Evolutionary conservation across 306 rosid genomes (phyloP).

Genomic region (Ormosia semicastrata): DNA sequence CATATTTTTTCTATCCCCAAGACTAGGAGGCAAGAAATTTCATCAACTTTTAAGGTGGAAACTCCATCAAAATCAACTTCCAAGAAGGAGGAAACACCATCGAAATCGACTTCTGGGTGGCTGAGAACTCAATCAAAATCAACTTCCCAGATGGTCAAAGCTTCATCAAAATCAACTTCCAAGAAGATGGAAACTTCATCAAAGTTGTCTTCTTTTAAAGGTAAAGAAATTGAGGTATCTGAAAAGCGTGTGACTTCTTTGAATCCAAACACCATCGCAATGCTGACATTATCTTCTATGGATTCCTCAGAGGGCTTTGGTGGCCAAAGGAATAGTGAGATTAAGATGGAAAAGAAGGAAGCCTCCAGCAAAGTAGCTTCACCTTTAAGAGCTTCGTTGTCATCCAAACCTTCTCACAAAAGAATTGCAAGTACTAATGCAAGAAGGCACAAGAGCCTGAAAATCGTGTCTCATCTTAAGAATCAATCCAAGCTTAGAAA

Average conservation of each 20-base stretch:
- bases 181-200: constrained; percentile 34
- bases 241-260: constrained; percentile 34
- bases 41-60: constrained; percentile 25
- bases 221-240: constrained; percentile 38
- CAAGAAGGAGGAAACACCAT: neutral
- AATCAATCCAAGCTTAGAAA: constrained; percentile 7
- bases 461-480: constrained; percentile 27
- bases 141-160: neutral
- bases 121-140: neutral
- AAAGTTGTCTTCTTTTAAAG: constrained; percentile 32
- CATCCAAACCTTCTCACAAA: constrained; percentile 41
- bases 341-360: constrained; percentile 37
- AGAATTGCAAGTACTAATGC: constrained; percentile 40
- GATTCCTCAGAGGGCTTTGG: constrained; percentile 18
- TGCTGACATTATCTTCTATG: constrained; percentile 25
- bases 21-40: constrained; percentile 29
- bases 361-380: constrained; percentile 32
- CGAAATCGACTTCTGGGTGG: neutral
- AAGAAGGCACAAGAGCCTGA: constrained; percentile 37
- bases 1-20: constrained; percentile 16
- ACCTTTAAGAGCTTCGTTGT: constrained; percentile 23
- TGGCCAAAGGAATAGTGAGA: constrained; percentile 35
- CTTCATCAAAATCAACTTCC: constrained; percentile 3
- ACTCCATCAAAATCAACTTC: constrained; percentile 20
- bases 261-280: constrained; percentile 29